Percentiles rank a stretch among this genome's conserved stretches.
Conservation (phyloP, 2,329 filamentous ascomycete species). For the Cladosporium sphaerospermum region DNA sequence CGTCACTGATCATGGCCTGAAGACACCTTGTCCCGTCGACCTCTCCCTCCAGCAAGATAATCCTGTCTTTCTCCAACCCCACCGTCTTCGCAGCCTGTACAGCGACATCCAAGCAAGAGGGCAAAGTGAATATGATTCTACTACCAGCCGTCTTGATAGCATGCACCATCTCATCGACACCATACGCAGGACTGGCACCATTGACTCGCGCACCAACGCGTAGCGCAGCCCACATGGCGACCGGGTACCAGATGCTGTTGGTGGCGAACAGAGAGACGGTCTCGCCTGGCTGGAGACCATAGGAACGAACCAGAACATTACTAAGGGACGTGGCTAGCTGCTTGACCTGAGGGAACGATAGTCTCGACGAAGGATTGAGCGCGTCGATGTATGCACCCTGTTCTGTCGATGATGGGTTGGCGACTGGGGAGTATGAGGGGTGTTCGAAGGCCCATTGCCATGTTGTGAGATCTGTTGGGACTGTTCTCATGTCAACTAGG, state of each 20-base stretch:
- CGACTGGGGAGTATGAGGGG: constrained; percentile 42
- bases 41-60: constrained; percentile 5
- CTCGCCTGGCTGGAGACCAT: constrained; percentile 49
- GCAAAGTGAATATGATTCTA: constrained; percentile 52
- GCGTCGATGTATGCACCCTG: constrained; percentile 53
- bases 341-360: constrained; percentile 38
- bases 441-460: constrained; percentile 59
- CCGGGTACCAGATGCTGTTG: constrained; percentile 63
- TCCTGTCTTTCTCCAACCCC: not conserved
- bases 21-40: not conserved
- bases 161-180: constrained; percentile 61
- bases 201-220: constrained; percentile 52
- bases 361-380: not conserved
- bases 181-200: constrained; percentile 60
- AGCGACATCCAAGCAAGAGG: constrained; percentile 47
- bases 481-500: constrained; percentile 28
- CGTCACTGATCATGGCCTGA: constrained; percentile 34
- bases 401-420: constrained; percentile 26
- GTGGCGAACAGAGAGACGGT: constrained; percentile 56
- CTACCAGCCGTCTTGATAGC: constrained; percentile 52
- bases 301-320: constrained; percentile 51
- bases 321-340: constrained; percentile 52
- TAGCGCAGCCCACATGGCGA: constrained; percentile 54
- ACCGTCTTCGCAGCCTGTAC: constrained; percentile 46
- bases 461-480: constrained; percentile 48